Evolutionary conservation across 805 yeast genomes (phyloP).

Genomic region (Sugiyamaella floridensis): DNA sequence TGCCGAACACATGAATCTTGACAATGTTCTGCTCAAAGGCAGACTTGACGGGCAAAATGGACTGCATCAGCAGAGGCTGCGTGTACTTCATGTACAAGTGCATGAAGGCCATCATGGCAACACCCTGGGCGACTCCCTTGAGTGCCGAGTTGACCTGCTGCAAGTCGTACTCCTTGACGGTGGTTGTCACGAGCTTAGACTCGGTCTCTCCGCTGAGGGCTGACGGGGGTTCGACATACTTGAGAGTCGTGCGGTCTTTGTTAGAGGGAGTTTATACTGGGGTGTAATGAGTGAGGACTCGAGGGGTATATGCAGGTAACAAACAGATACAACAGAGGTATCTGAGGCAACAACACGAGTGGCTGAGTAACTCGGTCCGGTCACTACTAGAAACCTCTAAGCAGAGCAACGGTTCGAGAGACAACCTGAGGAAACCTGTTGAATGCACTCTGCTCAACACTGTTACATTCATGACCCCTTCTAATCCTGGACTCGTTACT

Average conservation of each 20-base stretch:
- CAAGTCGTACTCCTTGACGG: slow-evolving; percentile 91
- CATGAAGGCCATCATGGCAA: slow-evolving; percentile 98
- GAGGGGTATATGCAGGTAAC: too few relatives aligned
- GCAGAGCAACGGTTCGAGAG: too few relatives aligned
- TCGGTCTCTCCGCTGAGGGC: slow-evolving; percentile 67
- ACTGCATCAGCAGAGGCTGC: slow-evolving; percentile 93
- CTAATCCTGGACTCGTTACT: too few relatives aligned
- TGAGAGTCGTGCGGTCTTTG: slow-evolving; percentile 71
- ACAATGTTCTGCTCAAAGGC: slow-evolving; percentile 87
- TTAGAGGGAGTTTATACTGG: too few relatives aligned
- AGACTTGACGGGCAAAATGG: slow-evolving; percentile 80
- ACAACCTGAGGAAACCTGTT: too few relatives aligned
- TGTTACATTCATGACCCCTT: too few relatives aligned
- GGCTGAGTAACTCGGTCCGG: too few relatives aligned
- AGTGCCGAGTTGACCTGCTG: slow-evolving; percentile 73
- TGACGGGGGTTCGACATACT: slow-evolving; percentile 81
- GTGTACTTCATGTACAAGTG: slow-evolving; percentile 96
- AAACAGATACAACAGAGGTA: too few relatives aligned
- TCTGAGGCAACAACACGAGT: too few relatives aligned
- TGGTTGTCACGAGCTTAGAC: slow-evolving; percentile 72
- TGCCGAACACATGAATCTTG: slow-evolving; percentile 80
- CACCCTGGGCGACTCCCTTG: slow-evolving; percentile 75
- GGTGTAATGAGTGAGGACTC: too few relatives aligned
- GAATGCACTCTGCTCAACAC: too few relatives aligned
- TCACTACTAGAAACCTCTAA: too few relatives aligned